phyloP scores from a whole-genome alignment of 208 protist genomes.

The Acanthamoeba triangularis region DNA sequence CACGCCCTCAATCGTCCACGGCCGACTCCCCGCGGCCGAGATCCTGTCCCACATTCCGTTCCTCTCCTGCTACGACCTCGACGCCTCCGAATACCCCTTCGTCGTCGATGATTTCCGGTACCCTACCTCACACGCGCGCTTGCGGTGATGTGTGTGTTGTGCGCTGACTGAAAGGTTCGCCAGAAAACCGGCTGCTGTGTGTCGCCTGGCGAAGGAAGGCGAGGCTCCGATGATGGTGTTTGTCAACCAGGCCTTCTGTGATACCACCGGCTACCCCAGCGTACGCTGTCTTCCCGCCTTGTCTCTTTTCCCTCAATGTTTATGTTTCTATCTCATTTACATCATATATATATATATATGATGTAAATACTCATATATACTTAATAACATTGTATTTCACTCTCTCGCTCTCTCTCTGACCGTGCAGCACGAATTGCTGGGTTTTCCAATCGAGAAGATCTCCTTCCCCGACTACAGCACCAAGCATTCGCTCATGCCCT shows the following conservation, averaged over 20 bases:
- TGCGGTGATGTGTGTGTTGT: no score
- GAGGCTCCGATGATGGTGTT: not conserved
- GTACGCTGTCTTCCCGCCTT: not conserved
- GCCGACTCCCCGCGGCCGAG: not conserved
- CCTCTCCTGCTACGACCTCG: conserved; percentile 19
- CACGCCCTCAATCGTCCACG: not conserved
- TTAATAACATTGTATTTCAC: not conserved
- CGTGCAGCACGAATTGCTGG: conserved; percentile 7
- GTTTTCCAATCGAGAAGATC: conserved; percentile 8
- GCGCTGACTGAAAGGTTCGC: not conserved
- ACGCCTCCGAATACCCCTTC: not conserved
- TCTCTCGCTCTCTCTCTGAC: not conserved
- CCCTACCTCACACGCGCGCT: not conserved
- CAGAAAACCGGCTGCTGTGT: conserved; percentile 23
- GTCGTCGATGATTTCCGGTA: conserved; percentile 10
- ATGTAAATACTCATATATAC: no score
- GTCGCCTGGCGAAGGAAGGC: not conserved
- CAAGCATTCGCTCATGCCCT: not conserved
- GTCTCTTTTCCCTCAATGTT: not conserved
- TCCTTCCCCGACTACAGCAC: conserved; percentile 30
- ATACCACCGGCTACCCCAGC: conserved; percentile 22
- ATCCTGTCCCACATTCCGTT: conserved; percentile 1
- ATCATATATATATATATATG: no score
- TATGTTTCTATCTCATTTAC: not conserved
- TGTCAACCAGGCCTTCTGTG: conserved; percentile 26